A percentile compares a stretch with the other conserved stretches of the same genome.
phyloP scores from a whole-genome alignment of 306 rosid species.

The Oemleria cerasiformis region DNA sequence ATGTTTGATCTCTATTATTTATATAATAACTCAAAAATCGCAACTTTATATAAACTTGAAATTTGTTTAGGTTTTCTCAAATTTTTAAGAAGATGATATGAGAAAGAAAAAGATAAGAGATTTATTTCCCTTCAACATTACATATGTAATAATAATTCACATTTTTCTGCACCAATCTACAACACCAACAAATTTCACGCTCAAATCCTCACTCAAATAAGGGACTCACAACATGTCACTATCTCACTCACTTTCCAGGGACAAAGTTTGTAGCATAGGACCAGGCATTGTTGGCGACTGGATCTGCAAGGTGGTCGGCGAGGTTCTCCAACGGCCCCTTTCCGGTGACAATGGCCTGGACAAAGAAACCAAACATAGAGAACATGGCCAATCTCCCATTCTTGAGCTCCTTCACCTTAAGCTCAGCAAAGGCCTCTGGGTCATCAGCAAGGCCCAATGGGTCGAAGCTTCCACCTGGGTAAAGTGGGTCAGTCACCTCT shows the following conservation, averaged over 20 bases:
- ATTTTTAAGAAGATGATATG: too few relatives aligned
- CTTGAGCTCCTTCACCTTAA: slow-evolving; percentile 90
- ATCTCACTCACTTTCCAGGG: slow-evolving; percentile 74
- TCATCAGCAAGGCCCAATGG: slow-evolving; percentile 91
- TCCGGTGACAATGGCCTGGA: slow-evolving; percentile 88
- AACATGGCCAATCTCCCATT: slow-evolving; percentile 92
- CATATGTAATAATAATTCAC: slow-evolving; percentile 30
- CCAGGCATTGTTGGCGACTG: slow-evolving; percentile 98
- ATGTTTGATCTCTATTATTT: neutral
- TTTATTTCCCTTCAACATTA: neutral
- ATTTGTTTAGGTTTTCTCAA: neutral
- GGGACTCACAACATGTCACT: neutral
- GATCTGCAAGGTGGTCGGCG: slow-evolving; percentile 91
- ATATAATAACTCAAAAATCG: too few relatives aligned
- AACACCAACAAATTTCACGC: slow-evolving; percentile 19
- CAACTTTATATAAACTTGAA: neutral
- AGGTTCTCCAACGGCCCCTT: slow-evolving; percentile 89
- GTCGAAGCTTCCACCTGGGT: slow-evolving; percentile 98
- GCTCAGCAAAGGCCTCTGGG: slow-evolving; percentile 90
- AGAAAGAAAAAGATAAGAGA: neutral
- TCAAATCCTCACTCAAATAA: slow-evolving; percentile 7
- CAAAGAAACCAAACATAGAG: slow-evolving; percentile 93
- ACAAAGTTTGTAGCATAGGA: slow-evolving; percentile 87
- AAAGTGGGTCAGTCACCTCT: slow-evolving; percentile 75
- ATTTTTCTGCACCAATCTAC: slow-evolving; percentile 14